Conservation (phyloP, 1,139 yeast species). For the Lizanozyma gosingica region DNA sequence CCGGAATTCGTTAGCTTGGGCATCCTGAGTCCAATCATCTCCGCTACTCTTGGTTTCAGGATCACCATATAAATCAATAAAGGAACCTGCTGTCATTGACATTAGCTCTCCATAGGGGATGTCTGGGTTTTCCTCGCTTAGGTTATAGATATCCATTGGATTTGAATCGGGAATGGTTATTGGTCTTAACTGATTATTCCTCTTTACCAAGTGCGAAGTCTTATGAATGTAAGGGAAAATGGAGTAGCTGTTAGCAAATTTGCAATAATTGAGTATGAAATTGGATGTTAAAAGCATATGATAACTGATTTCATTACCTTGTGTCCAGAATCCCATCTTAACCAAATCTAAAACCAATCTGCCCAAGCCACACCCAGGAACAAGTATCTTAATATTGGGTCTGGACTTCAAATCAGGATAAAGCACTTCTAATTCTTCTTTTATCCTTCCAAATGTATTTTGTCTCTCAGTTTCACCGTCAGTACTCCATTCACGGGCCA, state of each 20-base stretch:
- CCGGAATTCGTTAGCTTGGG: conserved; percentile 34
- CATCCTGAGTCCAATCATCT: conserved; percentile 29
- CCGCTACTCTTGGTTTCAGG: conserved; percentile 22
- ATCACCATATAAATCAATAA: conserved; percentile 68
- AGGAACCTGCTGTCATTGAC: conserved; percentile 78
- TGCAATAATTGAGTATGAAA: conserved; percentile 50
- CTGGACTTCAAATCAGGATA: conserved; percentile 36
- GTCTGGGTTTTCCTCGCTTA: conserved; percentile 21
- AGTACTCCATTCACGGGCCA: conserved; percentile 68
- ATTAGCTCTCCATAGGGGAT: conserved; percentile 46
- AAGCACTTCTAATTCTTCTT: conserved; percentile 30
- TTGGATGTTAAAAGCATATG: conserved; percentile 71
- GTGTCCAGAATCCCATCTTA: conserved; percentile 57
- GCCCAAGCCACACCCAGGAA: conserved; percentile 85
- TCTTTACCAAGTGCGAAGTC: conserved; percentile 35
- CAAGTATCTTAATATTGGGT: conserved; percentile 39
- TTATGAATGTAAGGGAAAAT: conserved; percentile 50
- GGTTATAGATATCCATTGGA: conserved; percentile 27
- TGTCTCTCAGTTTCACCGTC: conserved; percentile 52
- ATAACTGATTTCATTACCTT: conserved; percentile 78
- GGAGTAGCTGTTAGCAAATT: conserved; percentile 25
- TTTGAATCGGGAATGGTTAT: conserved; percentile 45
- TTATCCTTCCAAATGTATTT: conserved; percentile 35
- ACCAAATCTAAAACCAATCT: conserved; percentile 70
- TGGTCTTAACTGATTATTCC: conserved; percentile 41